Conservation (phyloP, 352 stramenopile species). For the Globisporangium viniferum region DNA sequence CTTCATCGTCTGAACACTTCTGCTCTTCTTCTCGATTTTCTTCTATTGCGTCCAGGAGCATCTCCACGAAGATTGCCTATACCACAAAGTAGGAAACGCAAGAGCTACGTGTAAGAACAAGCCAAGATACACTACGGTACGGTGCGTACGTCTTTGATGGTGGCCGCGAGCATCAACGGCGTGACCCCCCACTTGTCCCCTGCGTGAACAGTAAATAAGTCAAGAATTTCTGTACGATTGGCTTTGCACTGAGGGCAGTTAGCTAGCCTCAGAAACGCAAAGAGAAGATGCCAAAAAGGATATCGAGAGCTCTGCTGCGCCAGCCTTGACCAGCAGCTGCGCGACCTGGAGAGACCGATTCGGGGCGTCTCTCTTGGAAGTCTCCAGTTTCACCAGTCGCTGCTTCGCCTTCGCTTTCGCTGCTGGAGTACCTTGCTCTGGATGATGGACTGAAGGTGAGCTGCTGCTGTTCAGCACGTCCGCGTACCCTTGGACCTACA, state of each 20-base stretch:
- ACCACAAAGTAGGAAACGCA: background rate
- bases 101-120: background rate
- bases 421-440: background rate
- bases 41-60: conserved; percentile 27
- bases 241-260: too few species aligned
- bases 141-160: conserved; percentile 24
- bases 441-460: background rate
- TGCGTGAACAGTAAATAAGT: conserved; percentile 1
- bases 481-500: conserved; percentile 34
- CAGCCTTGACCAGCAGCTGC: conserved; percentile 32
- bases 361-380: conserved; percentile 8
- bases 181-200: conserved; percentile 60
- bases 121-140: background rate
- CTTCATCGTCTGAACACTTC: conserved; percentile 11
- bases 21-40: conserved; percentile 13
- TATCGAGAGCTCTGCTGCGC: conserved; percentile 21
- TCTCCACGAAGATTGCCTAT: conserved; percentile 32
- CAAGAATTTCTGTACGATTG: too few species aligned
- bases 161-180: conserved; percentile 56
- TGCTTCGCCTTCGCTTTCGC: background rate
- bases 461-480: conserved; percentile 12
- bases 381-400: conserved; percentile 2
- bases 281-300: conserved; percentile 11
- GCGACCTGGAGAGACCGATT: conserved; percentile 34
- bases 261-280: background rate